These are phyloP conservation scores for Debaryomyces coudertii DNA, from an alignment of 1,139 yeast species.

Conservation along the genomic window DNA sequence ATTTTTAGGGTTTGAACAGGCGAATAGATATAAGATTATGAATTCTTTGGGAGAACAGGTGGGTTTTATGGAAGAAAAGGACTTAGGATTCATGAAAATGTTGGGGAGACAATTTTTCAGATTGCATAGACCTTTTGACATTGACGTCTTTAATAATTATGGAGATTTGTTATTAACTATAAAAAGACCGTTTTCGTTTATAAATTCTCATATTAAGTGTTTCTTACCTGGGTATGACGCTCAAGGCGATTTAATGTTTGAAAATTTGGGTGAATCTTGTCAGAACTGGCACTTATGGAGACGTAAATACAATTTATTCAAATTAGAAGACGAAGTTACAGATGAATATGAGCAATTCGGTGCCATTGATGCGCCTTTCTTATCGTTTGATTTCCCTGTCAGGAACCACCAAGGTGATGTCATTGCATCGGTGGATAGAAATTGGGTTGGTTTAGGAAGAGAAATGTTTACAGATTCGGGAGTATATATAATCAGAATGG, in stretches of 20 bases:
- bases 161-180: slow-evolving; percentile 74
- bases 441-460: slow-evolving; percentile 93
- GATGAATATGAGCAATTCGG: slow-evolving; percentile 74
- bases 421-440: slow-evolving; percentile 80
- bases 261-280: slow-evolving; percentile 77
- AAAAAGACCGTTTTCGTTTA: slow-evolving; percentile 79
- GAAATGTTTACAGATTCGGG: slow-evolving; percentile 95
- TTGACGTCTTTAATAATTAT: slow-evolving; percentile 72
- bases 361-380: slow-evolving; percentile 79
- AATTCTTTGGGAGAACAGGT: slow-evolving; percentile 72
- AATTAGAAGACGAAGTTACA: slow-evolving; percentile 47
- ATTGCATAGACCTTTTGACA: slow-evolving; percentile 83
- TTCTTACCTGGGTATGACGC: slow-evolving; percentile 58
- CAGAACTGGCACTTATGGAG: slow-evolving; percentile 97
- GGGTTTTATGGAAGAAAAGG: slow-evolving; percentile 84
- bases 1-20: slow-evolving; percentile 88
- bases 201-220: slow-evolving; percentile 84
- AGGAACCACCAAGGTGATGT: slow-evolving; percentile 58
- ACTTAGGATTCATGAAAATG: slow-evolving; percentile 67
- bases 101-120: slow-evolving; percentile 80
- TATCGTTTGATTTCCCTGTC: slow-evolving; percentile 86
- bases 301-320: slow-evolving; percentile 78
- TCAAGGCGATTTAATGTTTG: slow-evolving; percentile 42
- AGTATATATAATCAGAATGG: slow-evolving; percentile 84
- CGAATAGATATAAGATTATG: slow-evolving; percentile 75